phyloP scores from a whole-genome alignment of 2,329 filamentous ascomycete genomes.

The Nigrospora sphaerica region DNA sequence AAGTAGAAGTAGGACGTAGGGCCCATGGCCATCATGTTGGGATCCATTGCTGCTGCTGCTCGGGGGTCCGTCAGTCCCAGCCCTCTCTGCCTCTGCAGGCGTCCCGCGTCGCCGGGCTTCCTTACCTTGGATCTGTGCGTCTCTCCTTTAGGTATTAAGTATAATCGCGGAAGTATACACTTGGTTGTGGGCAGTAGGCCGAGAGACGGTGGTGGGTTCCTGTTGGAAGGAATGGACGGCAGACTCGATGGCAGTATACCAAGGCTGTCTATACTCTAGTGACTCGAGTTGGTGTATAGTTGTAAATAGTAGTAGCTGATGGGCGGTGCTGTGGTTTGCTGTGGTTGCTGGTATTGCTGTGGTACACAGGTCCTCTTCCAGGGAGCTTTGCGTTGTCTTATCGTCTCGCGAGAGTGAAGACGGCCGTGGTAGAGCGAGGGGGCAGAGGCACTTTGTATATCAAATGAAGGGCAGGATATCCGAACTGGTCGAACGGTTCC shows the following conservation, averaged over 20 bases:
- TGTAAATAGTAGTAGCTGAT: neutral
- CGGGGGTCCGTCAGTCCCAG: constrained; percentile 7
- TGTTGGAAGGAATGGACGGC: constrained; percentile 24
- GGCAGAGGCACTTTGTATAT: constrained; percentile 16
- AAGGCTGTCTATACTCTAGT: constrained; percentile 18
- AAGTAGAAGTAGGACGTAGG: constrained; percentile 84
- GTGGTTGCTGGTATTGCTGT: neutral
- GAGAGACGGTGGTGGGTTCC: constrained; percentile 27
- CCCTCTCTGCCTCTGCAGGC: neutral
- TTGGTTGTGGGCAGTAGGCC: constrained; percentile 22
- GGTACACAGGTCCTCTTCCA: constrained; percentile 1
- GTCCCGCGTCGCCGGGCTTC: constrained; percentile 3
- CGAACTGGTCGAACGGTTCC: constrained; percentile 21
- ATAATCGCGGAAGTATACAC: constrained; percentile 22
- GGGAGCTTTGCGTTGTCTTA: constrained; percentile 8
- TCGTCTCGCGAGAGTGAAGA: constrained; percentile 6
- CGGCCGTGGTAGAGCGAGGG: constrained; percentile 9
- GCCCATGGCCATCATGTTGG: constrained; percentile 55
- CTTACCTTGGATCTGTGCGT: constrained; percentile 6
- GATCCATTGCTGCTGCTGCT: constrained; percentile 52
- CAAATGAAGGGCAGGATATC: constrained; percentile 25
- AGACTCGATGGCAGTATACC: constrained; percentile 12
- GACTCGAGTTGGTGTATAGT: constrained; percentile 13
- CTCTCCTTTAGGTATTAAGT: constrained; percentile 23
- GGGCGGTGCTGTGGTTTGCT: neutral